These are phyloP conservation scores for Picochlorum sp. DNA, from an alignment of 139 green algal genomes.

Conservation along the genomic window DNA sequence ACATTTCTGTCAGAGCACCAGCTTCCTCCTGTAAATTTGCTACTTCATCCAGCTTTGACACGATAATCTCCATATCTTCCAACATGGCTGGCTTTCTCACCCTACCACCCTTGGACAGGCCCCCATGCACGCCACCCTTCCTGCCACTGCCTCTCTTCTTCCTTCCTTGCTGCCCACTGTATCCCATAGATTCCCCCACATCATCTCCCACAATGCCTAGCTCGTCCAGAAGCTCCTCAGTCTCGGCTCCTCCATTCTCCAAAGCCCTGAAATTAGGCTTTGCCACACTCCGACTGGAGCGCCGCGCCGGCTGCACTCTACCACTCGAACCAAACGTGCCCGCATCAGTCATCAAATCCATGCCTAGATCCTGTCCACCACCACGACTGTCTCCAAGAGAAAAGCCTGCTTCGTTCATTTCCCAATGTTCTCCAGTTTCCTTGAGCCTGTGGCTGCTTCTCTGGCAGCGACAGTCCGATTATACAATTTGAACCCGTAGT, in stretches of 20 bases:
- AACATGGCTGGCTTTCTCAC: conserved; percentile 3
- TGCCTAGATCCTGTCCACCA: too few relatives aligned
- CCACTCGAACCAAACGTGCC: too few relatives aligned
- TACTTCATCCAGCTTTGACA: neutral
- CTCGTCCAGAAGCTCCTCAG: too few relatives aligned
- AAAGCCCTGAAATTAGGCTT: conserved; percentile 11
- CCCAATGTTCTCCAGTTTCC: too few relatives aligned
- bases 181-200: neutral
- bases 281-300: neutral
- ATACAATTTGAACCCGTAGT: too few relatives aligned
- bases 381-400: too few relatives aligned
- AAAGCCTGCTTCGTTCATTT: too few relatives aligned
- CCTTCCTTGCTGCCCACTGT: neutral
- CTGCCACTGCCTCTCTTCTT: neutral
- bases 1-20: neutral
- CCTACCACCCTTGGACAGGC: neutral
- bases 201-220: neutral
- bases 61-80: conserved; percentile 5
- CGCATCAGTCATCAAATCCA: too few relatives aligned
- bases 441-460: too few relatives aligned
- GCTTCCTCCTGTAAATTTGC: neutral
- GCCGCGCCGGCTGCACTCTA: too few relatives aligned
- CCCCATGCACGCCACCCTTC: neutral
- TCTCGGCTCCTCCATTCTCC: neutral
- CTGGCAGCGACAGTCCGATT: too few relatives aligned